Evolutionary conservation across 2,329 filamentous ascomycete genomes (phyloP).

Genomic region (Claviceps sp.): DNA sequence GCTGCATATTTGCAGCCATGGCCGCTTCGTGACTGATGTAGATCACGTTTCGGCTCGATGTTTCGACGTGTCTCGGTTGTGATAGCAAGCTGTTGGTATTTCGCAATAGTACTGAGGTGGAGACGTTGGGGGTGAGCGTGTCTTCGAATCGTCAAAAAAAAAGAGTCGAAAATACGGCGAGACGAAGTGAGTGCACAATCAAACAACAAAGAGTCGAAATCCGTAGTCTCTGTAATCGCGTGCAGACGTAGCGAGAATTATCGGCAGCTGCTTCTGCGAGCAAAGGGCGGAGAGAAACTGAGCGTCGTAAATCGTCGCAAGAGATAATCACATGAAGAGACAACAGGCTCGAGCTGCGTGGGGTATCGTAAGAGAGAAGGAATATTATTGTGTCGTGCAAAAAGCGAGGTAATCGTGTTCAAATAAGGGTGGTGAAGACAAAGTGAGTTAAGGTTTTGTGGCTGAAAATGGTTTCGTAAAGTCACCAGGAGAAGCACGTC

Average conservation of each 20-base stretch:
- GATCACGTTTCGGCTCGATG: neutral
- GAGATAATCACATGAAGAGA: neutral
- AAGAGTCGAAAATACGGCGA: neutral
- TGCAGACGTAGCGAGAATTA: neutral
- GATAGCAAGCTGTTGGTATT: neutral
- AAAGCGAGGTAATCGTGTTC: neutral
- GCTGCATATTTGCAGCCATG: conserved; percentile 48
- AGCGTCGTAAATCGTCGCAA: neutral
- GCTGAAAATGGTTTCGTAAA: neutral
- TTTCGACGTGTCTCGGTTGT: neutral
- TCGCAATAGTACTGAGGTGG: neutral
- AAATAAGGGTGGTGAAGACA: neutral
- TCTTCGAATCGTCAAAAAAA: neutral
- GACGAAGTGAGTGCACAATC: neutral
- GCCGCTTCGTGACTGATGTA: conserved; percentile 20
- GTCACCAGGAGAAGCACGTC: neutral
- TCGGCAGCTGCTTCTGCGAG: neutral
- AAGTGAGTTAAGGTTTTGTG: neutral
- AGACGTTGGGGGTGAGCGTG: neutral
- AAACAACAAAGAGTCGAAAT: neutral
- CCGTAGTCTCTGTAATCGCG: neutral
- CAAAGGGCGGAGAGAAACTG: neutral
- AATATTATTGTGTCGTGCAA: neutral
- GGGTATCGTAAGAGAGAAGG: neutral
- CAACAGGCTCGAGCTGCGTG: neutral